phyloP scores from a whole-genome alignment of 345 rosid genomes.

The Hypericum perforatum region DNA sequence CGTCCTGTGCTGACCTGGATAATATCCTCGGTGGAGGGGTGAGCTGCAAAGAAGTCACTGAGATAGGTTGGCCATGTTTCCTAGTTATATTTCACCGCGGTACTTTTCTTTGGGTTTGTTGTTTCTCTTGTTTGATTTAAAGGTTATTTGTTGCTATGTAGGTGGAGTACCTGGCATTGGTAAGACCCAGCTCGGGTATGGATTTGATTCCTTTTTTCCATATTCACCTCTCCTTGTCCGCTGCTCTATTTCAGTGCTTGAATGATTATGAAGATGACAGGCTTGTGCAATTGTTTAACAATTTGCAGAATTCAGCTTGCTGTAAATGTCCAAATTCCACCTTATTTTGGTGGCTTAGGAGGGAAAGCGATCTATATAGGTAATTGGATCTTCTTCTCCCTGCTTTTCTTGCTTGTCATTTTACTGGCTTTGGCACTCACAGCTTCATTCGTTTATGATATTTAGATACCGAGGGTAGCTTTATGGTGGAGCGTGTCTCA shows the following conservation, averaged over 20 bases:
- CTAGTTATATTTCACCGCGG: neutral
- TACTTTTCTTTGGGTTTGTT: neutral
- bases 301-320: constrained; percentile 81
- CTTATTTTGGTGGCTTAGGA: constrained; percentile 72
- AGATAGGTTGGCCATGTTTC: constrained; percentile 45
- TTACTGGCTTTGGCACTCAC: neutral
- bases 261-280: too few species aligned
- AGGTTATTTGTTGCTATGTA: constrained; percentile 10
- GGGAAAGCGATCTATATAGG: constrained; percentile 90
- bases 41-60: constrained; percentile 85
- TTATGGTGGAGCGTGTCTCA: constrained; percentile 84
- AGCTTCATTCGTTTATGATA: constrained; percentile 8
- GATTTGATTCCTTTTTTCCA: constrained; percentile 10
- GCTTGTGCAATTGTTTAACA: neutral
- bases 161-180: constrained; percentile 94
- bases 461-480: constrained; percentile 92
- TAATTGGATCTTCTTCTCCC: constrained; percentile 11
- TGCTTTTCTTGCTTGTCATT: constrained; percentile 1
- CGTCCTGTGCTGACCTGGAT: constrained; percentile 78
- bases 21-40: constrained; percentile 82
- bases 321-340: constrained; percentile 85
- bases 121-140: neutral
- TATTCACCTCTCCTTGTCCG: constrained; percentile 6
- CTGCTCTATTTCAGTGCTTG: neutral
- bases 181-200: constrained; percentile 91